phyloP scores from a whole-genome alignment of 2,329 filamentous ascomycete species.

The Mollisia scopiformis region DNA sequence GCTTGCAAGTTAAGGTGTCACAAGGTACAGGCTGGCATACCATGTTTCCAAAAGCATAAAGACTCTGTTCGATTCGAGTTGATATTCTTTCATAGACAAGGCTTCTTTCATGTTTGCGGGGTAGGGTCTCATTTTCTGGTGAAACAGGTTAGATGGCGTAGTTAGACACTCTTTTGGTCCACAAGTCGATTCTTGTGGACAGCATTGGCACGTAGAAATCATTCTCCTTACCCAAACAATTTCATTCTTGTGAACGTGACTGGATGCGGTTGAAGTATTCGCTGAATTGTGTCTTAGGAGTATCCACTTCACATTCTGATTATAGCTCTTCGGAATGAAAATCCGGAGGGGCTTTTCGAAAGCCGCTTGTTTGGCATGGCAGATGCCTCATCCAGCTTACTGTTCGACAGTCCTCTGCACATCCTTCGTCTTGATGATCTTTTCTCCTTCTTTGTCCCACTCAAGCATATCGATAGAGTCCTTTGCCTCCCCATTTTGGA shows the following conservation, averaged over 20 bases:
- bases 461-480: background rate
- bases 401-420: background rate
- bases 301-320: background rate
- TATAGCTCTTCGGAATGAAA: no score
- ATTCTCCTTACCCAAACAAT: background rate
- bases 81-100: background rate
- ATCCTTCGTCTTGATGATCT: background rate
- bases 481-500: background rate
- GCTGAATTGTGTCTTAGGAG: background rate
- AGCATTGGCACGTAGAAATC: background rate
- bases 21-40: no score
- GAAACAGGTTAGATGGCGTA: background rate
- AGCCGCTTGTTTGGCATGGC: background rate
- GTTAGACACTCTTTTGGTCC: background rate
- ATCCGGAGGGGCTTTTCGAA: no score
- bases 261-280: background rate
- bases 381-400: background rate
- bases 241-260: constrained; percentile 1
- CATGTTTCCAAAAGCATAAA: no score
- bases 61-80: background rate
- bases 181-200: background rate
- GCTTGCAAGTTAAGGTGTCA: no score
- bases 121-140: background rate
- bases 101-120: background rate
- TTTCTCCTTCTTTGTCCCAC: background rate